Base-by-base conservation (phyloP, 2,329 filamentous ascomycete genomes). In the Colletotrichum melonis region DNA sequence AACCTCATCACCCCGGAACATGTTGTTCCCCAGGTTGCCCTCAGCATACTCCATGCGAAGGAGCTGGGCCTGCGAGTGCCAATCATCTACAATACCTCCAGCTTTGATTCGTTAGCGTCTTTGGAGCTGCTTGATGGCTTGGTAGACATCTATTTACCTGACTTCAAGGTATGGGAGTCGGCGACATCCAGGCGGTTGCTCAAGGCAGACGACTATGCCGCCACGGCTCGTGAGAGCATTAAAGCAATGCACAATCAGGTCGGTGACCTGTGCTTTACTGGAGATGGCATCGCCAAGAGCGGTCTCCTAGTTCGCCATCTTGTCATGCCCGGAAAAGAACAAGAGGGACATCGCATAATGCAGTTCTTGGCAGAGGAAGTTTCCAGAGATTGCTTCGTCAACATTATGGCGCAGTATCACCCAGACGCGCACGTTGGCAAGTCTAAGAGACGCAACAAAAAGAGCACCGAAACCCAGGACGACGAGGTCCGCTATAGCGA, bases 341-440 rank as follows among this genome's bases (percentile, higher is more conserved):
- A 89, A 22, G 94, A 97, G 82, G 92, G 92, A 0, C 86, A 87
- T 63, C 85, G 91, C 75, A 97, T 97, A 73, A 92, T 97, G 86
- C 87, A 84, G 74, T 97, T 94, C 87, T 85, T 97, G 19, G 94
- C 93, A 0, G 85, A 88, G 32, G 89, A 95, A 65, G 87, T 97
- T 2, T 94, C 92, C 4, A 88, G 85, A 68, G 94, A 97, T 80
- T 87, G 93, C 56, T 96, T 95, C 81, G 89, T 97, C 73, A 92
- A 97, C 79, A 92, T 97, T 76, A 97, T 97, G 94, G 94, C 97
- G 82, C 94, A 97, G 82, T 97, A 97, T 79, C 91, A 91, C 75
- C 94, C 94, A 0, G 90, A 93, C 75, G 94, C 93, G 0, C 91
- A 97, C 80, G 94, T 97, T 1, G 94, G 94, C 4, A 96, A 95